Evolutionary conservation across 2,329 filamentous ascomycete species (phyloP), one percentile per base, ranked within the genome.

Genomic region (Aureobasidium sp.): DNA sequence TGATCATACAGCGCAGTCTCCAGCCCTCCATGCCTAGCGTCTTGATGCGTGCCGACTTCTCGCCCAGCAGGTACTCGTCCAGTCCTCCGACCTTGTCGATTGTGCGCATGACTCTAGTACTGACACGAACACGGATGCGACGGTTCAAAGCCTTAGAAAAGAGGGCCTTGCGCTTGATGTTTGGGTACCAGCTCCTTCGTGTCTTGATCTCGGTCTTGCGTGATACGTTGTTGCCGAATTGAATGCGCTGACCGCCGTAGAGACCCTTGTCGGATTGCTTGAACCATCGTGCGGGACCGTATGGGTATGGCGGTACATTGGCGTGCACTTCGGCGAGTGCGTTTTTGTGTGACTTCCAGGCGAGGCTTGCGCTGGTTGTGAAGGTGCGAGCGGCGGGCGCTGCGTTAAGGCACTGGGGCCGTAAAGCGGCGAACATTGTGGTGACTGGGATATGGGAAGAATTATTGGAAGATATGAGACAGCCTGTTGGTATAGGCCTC

Each of bases 11-110:
- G 66, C 94, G 81, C 70, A 99, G 78, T 69, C 87, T 85, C 94
- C 94, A 99, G 7, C 94, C 94, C 67, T 88, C 88, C 59, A 93
- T 86, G 5, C 94, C 94, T 63, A 99, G 80, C 75, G 96, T 90
- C 78, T 87, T 89, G 71, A 97, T 82, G 66, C 94, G 84, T 44
- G 81, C 82, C 17, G 87, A 79, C 77, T 91, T 94, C 73, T 86
- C 83, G 67, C 91, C 92, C 46, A 96, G 80, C 50, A 99, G 80
- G 77, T 99, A 99, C 71, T 92, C 86, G 75, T 99, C 94, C 66
- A 99, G 81, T 8, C 94, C 92, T 64, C 93, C 93, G 65, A 88
- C 85, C 73, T 92, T 93, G 72, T 90, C 86, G 71, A 97, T 89
- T 39, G 75, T 79, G 65, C 77, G 72, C 63, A 81, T 79, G 29